Evolutionary conservation across 345 rosid genomes (phyloP), one percentile per base, ranked within the genome.

Genomic region (Mallotus nudiflorus): DNA sequence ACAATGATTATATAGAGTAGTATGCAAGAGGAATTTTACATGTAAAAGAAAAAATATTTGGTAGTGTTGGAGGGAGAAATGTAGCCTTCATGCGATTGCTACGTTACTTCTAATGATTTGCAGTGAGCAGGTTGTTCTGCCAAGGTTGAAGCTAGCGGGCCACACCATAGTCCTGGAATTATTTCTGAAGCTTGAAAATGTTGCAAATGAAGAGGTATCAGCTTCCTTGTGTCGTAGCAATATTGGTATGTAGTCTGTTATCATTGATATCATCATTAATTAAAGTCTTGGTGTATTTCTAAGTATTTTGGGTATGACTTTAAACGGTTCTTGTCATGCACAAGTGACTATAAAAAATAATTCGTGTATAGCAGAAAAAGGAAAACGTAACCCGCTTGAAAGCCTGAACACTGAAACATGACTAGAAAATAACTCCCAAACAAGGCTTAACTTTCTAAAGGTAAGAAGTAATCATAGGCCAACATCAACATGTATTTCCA

Each of bases 31-130:
- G 48, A 65, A 14, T 50, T 71, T 62, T 62, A 42, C 2, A 39
- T 62, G 70, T 40, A 19, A 59, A 12, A 29, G 42, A 63, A 58
- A 63, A 72, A 57, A 71, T 28, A 88, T 72, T 84, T 73, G 91
- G 88, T 88, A 83, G 75, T 73, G 72, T 52, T 82, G 84, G 83
- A 75, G 72, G 89, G 82, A 77, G 87, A 79, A 73, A 83, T 70
- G 85, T 65, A 69, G 69, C 60, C 69, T 72, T 88, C 84, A 78
- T 65, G 68, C 40, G 88, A 88, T 56, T 63, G 81, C 62, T 27
- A 85, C 91, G 74, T 88, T 70, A 37, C 89, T 83, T 82, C 92
- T 82, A 79, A 70, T 80, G 71, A 62, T 73, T 65, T 60, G 52
- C 55, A 56, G 37, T 52, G 57, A 66, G 39, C 45, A 18, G 27